Evolutionary conservation across 2,329 filamentous ascomycete genomes (phyloP).

Genomic region (Epichloe baconii): DNA sequence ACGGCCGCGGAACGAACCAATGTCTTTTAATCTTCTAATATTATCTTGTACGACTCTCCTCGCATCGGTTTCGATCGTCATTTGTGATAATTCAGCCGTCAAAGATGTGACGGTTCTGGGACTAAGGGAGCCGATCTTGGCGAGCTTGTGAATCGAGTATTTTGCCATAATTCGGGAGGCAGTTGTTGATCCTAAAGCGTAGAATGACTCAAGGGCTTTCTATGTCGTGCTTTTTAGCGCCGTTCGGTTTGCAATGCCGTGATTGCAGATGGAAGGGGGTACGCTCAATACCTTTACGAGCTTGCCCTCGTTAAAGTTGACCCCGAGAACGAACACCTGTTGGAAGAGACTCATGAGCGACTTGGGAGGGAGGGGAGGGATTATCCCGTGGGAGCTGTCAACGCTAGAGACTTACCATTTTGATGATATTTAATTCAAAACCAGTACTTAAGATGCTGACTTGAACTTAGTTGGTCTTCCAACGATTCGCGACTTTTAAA

Average conservation of each 20-base stretch:
- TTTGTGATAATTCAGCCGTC: constrained; percentile 71
- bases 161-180: constrained; percentile 73
- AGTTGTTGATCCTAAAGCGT: constrained; percentile 61
- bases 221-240: constrained; percentile 14
- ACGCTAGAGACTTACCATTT: constrained; percentile 1
- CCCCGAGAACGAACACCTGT: constrained; percentile 72
- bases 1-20: constrained; percentile 78
- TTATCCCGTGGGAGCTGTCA: not conserved
- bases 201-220: constrained; percentile 74
- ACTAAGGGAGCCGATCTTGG: constrained; percentile 61
- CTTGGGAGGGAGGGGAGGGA: no score
- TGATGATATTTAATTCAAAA: not conserved
- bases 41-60: constrained; percentile 68
- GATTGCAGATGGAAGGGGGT: not conserved
- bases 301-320: constrained; percentile 73
- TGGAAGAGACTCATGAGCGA: not conserved
- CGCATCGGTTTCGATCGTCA: constrained; percentile 91
- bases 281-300: constrained; percentile 58
- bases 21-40: constrained; percentile 75
- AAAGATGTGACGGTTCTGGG: constrained; percentile 69
- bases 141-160: constrained; percentile 73
- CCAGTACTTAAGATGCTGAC: not conserved
- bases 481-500: not conserved
- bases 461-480: not conserved
- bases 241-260: not conserved